Evolutionary conservation across 2,329 filamentous ascomycete species (phyloP).

Genomic region (Penicillium capsulatum): DNA sequence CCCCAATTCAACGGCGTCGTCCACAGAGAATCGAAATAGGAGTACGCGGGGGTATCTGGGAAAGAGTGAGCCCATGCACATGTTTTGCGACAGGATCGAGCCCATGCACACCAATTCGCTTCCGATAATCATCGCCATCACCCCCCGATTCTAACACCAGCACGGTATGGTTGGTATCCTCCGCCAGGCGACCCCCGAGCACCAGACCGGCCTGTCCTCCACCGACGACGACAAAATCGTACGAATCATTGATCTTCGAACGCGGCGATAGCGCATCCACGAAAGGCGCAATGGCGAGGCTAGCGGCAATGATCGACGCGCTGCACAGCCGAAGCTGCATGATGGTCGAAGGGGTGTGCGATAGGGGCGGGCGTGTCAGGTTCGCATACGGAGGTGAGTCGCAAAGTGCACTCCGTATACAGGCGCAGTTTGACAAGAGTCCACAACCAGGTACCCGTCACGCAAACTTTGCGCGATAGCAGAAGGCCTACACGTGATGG

Average conservation of each 20-base stretch:
- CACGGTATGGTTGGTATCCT: constrained; percentile 37
- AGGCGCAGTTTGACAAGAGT: no score
- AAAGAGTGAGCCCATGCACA: constrained; percentile 3
- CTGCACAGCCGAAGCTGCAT: no score
- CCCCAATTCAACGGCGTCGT: constrained; percentile 35
- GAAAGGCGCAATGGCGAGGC: constrained; percentile 15
- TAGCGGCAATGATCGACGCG: no score
- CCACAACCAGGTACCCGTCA: no score
- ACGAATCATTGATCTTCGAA: constrained; percentile 26
- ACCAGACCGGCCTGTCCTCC: constrained; percentile 55
- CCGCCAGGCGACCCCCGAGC: constrained; percentile 42
- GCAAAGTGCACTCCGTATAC: no score
- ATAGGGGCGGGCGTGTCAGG: no score
- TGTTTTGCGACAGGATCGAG: neutral
- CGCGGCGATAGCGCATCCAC: constrained; percentile 23
- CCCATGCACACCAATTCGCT: constrained; percentile 31
- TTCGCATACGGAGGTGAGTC: no score
- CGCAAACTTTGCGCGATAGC: no score
- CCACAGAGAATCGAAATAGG: constrained; percentile 35
- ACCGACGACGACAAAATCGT: constrained; percentile 46
- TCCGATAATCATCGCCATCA: constrained; percentile 32
- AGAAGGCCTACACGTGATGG: no score
- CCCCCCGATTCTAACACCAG: constrained; percentile 33
- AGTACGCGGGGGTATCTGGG: constrained; percentile 32
- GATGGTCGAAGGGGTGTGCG: no score